phyloP scores from a whole-genome alignment of 116 monocot genomes.

The Posidonia oceanica region DNA sequence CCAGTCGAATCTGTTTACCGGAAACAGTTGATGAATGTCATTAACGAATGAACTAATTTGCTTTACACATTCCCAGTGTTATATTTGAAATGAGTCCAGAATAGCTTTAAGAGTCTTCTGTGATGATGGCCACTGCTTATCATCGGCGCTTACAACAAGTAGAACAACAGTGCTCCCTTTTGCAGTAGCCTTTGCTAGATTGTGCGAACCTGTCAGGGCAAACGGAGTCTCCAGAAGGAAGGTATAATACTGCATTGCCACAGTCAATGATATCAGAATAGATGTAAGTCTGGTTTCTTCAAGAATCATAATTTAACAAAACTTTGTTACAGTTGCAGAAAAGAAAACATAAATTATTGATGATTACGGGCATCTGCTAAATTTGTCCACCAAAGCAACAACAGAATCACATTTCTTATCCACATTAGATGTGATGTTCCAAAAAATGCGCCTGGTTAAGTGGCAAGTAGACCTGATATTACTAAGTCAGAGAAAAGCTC shows the following conservation, averaged over 20 bases:
- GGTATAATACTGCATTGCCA: constrained; percentile 68
- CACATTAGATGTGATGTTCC: no score
- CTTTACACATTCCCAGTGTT: background rate
- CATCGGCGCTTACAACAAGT: constrained; percentile 82
- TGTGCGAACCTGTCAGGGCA: constrained; percentile 78
- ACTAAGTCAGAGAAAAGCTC: no score
- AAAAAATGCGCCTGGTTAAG: no score
- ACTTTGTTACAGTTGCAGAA: no score
- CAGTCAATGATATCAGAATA: background rate
- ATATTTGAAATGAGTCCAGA: constrained; percentile 72
- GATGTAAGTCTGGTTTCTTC: background rate
- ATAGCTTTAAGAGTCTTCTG: constrained; percentile 66
- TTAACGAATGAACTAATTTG: no score
- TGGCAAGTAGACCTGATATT: no score
- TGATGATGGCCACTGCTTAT: constrained; percentile 85
- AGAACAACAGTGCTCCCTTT: constrained; percentile 84
- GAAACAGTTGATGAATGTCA: no score
- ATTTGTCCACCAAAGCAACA: no score
- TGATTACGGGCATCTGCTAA: no score
- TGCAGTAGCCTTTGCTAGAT: constrained; percentile 92
- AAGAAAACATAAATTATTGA: no score
- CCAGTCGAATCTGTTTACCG: no score
- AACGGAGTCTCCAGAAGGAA: constrained; percentile 86
- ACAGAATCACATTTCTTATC: no score
- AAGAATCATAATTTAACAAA: background rate